Base-by-base conservation (phyloP, 2,329 filamentous ascomycete species). In the Rhinocladiella similis region DNA sequence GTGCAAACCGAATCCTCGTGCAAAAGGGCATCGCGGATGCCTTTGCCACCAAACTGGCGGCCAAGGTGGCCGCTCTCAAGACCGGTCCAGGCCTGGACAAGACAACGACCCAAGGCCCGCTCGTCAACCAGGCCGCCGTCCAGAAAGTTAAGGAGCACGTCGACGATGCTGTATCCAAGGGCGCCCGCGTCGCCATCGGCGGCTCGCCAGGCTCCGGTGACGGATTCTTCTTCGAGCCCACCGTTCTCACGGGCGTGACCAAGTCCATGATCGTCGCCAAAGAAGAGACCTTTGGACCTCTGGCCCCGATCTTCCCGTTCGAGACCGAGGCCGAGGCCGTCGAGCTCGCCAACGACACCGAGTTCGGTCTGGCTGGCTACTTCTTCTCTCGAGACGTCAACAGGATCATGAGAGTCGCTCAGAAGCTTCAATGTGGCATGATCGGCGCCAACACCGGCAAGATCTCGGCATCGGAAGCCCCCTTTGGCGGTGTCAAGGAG, bases 401-500 rank as follows among this genome's bases (percentile, higher is more conserved):
- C 65, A 75, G 86, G n/a, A 39, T 49, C 13, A n/a, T 41, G 45
- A 22, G 56, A 14, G 59, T 90, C 0, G 83, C 85, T 0, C 85
- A 89, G 73, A 78, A 80, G 14, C 75, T 95, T 27, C 88, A 95
- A 69, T 88, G 92, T 1, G 90, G 90, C 50, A 95, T 95, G 90
- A 83, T 95, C 1, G 90, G 89, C 54, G 59, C 80, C 39, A 81
- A 81, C 63, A 80, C 78, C 3, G 52, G 41, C 25, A 48, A 81
- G 52, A 80, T 82, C 43, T 80, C 77, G 65, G 80, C 81, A 65
- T 69, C 73, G 9, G 78, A 77, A 3, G 65, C 73, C 47, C 75
- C 75, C 6, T 64, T 66, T 55, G 66, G 64, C 13, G 66, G 65
- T 14, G 63, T 67, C 25, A 65, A 66, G 54, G 54, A 66, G 46